These are phyloP conservation scores for Sideroxylon spinosum DNA, from an alignment of 179 eudicot genomes.

Conservation along the genomic window DNA sequence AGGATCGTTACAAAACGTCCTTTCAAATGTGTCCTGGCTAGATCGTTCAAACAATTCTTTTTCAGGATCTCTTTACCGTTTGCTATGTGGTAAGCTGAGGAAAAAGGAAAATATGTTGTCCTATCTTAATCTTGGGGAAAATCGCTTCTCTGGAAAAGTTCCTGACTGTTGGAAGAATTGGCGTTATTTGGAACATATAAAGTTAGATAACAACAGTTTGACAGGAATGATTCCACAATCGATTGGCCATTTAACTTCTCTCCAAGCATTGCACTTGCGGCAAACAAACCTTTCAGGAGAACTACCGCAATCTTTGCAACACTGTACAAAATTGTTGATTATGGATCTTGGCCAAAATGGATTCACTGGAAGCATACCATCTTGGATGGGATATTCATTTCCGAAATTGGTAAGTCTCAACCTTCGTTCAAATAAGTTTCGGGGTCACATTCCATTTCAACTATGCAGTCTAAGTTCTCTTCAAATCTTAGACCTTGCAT, in stretches of 20 bases:
- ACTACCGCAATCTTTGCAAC: neutral
- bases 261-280: neutral
- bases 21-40: neutral
- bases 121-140: neutral
- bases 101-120: neutral
- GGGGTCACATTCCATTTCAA: too few species aligned
- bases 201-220: neutral
- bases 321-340: neutral
- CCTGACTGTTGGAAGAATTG: neutral
- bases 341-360: neutral
- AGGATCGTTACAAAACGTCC: neutral
- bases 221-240: neutral
- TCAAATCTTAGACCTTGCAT: slow-evolving; percentile 17
- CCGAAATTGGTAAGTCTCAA: too few species aligned
- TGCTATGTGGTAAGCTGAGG: neutral
- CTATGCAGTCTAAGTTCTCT: neutral
- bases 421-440: too few species aligned
- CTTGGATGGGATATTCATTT: too few species aligned
- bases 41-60: neutral
- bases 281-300: neutral
- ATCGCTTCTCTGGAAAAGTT: neutral
- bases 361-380: neutral
- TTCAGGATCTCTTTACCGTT: neutral
- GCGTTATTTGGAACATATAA: neutral
- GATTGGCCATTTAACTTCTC: neutral